Conservation (phyloP, 768 basidiomycete species). For the Rhodotorula kratochvilovae region DNA sequence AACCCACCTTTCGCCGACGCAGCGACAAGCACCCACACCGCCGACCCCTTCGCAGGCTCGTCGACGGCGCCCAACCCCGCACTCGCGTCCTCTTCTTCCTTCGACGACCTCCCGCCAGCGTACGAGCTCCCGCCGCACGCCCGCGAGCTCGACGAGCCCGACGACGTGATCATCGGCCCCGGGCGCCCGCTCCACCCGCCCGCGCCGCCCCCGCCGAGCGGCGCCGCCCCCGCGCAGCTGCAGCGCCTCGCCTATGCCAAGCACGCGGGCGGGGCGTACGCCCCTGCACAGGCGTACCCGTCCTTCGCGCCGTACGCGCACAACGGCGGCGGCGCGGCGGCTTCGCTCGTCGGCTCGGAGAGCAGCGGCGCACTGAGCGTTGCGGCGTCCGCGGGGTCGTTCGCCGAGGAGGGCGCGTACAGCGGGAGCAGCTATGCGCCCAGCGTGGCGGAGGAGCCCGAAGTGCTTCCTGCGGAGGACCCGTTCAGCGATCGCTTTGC, state of each 20-base stretch:
- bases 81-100: not conserved
- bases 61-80: too few relatives aligned
- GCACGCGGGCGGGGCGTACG: not conserved
- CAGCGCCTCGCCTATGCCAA: not conserved
- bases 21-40: too few relatives aligned
- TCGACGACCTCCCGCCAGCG: conserved; percentile 2
- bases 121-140: conserved; percentile 14
- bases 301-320: not conserved
- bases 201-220: not conserved
- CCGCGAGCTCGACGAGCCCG: not conserved
- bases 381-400: not conserved
- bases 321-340: too few relatives aligned
- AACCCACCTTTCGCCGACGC: too few relatives aligned
- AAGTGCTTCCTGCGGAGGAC: not conserved
- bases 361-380: not conserved
- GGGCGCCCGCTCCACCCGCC: not conserved
- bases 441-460: not conserved
- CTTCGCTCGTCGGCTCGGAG: not conserved
- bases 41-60: too few relatives aligned
- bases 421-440: not conserved
- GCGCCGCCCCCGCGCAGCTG: not conserved
- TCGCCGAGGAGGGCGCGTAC: not conserved
- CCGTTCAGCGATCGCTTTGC: conserved; percentile 20
- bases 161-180: conserved; percentile 8
- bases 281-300: not conserved